These are phyloP conservation scores for Fusarium tanahbumbuense DNA, from an alignment of 2,329 filamentous ascomycete species.

Conservation along the genomic window DNA sequence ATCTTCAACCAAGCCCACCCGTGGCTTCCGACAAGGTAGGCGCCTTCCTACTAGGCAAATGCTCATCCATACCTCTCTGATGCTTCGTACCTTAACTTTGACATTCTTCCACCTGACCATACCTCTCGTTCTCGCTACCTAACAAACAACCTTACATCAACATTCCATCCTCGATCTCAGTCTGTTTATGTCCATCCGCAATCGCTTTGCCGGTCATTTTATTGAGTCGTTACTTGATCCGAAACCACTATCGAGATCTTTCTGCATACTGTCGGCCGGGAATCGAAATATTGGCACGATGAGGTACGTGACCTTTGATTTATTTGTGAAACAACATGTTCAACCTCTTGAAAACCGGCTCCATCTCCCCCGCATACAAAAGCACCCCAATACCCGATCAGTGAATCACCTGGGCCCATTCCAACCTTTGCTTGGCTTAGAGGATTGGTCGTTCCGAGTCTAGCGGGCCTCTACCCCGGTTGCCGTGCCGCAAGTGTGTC, in stretches of 20 bases:
- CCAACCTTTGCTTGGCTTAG: conserved; percentile 25
- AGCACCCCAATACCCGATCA: conserved; percentile 23
- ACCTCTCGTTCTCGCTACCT: not conserved
- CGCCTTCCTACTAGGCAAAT: not conserved
- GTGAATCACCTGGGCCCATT: conserved; percentile 31
- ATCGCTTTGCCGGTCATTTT: not conserved
- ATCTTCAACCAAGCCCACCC: not conserved
- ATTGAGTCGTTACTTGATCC: not conserved
- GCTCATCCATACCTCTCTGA: not conserved
- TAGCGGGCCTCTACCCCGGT: conserved; percentile 32
- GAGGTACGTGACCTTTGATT: conserved; percentile 30
- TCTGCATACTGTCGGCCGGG: not conserved
- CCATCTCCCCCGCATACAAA: conserved; percentile 29
- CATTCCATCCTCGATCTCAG: conserved; percentile 1
- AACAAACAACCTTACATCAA: conserved; percentile 9
- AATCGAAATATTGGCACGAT: conserved; percentile 11
- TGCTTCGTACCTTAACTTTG: not conserved
- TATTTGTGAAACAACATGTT: not conserved
- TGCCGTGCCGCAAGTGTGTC: conserved; percentile 34
- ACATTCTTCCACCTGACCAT: not conserved
- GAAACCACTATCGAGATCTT: not conserved
- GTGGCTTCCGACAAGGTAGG: conserved; percentile 5
- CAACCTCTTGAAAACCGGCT: not conserved
- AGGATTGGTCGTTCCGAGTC: conserved; percentile 17
- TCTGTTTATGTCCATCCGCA: not conserved